These are phyloP conservation scores for Globisporangium acanthophoron DNA, from an alignment of 352 stramenopile species.

Conservation along the genomic window DNA sequence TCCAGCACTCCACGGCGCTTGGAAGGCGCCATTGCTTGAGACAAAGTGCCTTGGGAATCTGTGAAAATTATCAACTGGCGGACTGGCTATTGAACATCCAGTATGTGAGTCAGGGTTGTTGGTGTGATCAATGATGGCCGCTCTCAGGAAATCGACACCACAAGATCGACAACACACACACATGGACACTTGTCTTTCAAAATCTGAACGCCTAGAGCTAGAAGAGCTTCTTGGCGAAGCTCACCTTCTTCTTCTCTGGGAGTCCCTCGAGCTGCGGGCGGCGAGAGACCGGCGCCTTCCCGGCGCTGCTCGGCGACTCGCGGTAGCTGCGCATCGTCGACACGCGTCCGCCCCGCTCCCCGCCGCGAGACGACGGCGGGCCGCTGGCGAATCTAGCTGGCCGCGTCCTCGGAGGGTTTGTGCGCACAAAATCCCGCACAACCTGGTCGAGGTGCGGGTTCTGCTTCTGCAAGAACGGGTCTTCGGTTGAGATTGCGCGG, in stretches of 20 bases:
- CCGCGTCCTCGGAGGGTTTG: constrained; percentile 18
- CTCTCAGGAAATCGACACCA: too few species aligned
- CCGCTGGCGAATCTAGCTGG: not conserved
- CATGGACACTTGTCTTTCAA: not conserved
- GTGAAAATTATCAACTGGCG: not conserved
- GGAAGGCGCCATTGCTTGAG: constrained; percentile 26
- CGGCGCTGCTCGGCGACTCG: not conserved
- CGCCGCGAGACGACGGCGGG: not conserved
- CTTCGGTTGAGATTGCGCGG: constrained; percentile 40
- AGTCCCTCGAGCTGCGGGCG: constrained; percentile 1
- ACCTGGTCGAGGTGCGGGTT: constrained; percentile 50
- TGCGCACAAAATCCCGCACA: constrained; percentile 43
- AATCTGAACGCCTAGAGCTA: not conserved
- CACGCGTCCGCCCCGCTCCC: constrained; percentile 3
- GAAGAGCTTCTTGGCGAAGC: constrained; percentile 11
- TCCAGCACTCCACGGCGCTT: constrained; percentile 28
- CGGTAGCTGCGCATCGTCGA: constrained; percentile 14
- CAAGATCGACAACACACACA: not conserved
- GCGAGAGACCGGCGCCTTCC: constrained; percentile 2
- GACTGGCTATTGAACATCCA: too few species aligned
- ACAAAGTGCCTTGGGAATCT: not conserved
- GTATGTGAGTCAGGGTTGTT: too few species aligned
- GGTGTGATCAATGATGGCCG: too few species aligned
- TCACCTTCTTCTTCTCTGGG: constrained; percentile 7
- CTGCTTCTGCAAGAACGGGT: constrained; percentile 64